Base-by-base conservation (phyloP, 2,329 filamentous ascomycete species). In the Clonostachys solani region DNA sequence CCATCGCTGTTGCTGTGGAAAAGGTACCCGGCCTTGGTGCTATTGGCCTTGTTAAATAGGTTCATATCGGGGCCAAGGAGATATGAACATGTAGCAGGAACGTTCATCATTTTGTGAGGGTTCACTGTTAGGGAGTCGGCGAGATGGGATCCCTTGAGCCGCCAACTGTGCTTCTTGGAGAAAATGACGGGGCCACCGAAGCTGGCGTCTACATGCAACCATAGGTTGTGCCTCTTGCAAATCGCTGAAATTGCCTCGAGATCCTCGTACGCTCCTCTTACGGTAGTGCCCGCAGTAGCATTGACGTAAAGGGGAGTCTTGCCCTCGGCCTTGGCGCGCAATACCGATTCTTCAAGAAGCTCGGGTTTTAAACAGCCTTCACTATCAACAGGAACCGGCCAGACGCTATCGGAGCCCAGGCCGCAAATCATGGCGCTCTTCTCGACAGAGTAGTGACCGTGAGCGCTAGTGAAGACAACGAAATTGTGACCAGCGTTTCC, bases 61-160 rank as follows among this genome's bases (percentile, higher is more conserved):
- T 77, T 73, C 60, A 95, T 68, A 62, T 97, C 92, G 3, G 80
- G 78, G 0, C 82, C 85, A 12, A 99, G 77, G 5, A 99, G 78
- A 71, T 95, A 96, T 1, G 87, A 92, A 69, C 92, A 97, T 0
- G 92, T 96, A 38, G 95, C 72, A 0, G 94, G 92, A 4, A 90
- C 88, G 49, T 89, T 89, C 61, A 97, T 80, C 94, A 97, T 97
- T 71, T 97, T 97, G 71, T 99, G 94, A 48, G 94, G 92, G 66
- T 95, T 97, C 47, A 96, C 80, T 3, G 91, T 89, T 37, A 97
- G 73, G 13, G 84, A 89, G 66, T 96, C 80, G 10, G 92, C 94
- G 38, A 86, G 75, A 41, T 91, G 77, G 3, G 79, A 73, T 13
- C 92, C 92, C 2, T 71, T 64, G 10, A 97, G 71, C 60, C 90